phyloP scores from a whole-genome alignment of 176 grass and related monocot species.

The Avena insularis region DNA sequence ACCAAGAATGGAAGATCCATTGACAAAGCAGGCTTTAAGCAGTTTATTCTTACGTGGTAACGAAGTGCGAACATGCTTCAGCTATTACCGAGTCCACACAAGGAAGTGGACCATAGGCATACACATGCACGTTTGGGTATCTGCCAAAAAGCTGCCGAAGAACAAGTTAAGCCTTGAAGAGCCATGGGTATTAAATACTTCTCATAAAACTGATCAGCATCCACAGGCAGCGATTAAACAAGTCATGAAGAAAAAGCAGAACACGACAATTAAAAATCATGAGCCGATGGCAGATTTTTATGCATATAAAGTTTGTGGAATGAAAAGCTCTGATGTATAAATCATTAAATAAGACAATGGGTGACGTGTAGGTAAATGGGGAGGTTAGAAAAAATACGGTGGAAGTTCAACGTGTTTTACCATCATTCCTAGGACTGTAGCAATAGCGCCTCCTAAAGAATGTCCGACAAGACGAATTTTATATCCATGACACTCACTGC shows the following conservation, averaged over 20 bases:
- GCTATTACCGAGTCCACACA: conserved; percentile 82
- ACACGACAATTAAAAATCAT: conserved; percentile 15
- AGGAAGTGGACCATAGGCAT: conserved; percentile 93
- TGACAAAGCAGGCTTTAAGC: not conserved
- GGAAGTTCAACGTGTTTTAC: conserved; percentile 55
- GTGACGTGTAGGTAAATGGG: not conserved
- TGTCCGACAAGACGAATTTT: conserved; percentile 85
- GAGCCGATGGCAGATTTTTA: not conserved
- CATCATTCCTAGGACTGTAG: conserved; percentile 87
- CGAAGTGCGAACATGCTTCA: conserved; percentile 94
- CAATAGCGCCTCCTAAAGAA: conserved; percentile 95
- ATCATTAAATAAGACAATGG: not conserved
- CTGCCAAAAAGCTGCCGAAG: conserved; percentile 74
- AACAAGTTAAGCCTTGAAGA: conserved; percentile 40
- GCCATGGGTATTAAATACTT: conserved; percentile 21
- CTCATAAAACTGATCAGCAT: conserved; percentile 41
- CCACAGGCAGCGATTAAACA: conserved; percentile 19
- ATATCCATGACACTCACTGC: conserved; percentile 82
- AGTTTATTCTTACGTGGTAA: conserved; percentile 73
- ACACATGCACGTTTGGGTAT: conserved; percentile 87
- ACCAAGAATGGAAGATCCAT: conserved; percentile 32
- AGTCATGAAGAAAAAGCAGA: conserved; percentile 28
- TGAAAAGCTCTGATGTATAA: conserved; percentile 30
- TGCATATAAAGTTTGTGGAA: conserved; percentile 26
- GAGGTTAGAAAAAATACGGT: not conserved